These are phyloP conservation scores for Metschnikowia aberdeeniae DNA, from an alignment of 805 yeast genomes.

Conservation along the genomic window DNA sequence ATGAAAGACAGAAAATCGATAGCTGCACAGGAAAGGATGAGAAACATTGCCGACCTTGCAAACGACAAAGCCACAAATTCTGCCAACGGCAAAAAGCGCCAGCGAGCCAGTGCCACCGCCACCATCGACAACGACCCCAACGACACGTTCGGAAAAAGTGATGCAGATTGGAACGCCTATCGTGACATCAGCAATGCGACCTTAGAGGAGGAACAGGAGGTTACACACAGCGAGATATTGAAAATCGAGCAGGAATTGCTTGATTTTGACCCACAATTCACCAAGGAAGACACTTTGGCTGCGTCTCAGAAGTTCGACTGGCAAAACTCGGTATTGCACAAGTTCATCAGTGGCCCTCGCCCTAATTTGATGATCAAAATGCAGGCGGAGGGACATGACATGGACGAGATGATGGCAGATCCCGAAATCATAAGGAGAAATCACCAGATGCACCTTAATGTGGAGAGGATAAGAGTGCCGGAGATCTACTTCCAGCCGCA, in stretches of 20 bases:
- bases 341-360: slow-evolving; percentile 86
- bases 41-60: slow-evolving; percentile 81
- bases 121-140: slow-evolving; percentile 87
- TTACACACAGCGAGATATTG: slow-evolving; percentile 56
- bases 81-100: slow-evolving; percentile 44
- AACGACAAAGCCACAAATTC: slow-evolving; percentile 54
- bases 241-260: slow-evolving; percentile 71
- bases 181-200: slow-evolving; percentile 73
- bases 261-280: slow-evolving; percentile 80
- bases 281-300: slow-evolving; percentile 79
- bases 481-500: slow-evolving; percentile 90
- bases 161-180: slow-evolving; percentile 92
- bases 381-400: slow-evolving; percentile 39
- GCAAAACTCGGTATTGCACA: slow-evolving; percentile 73
- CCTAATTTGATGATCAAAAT: slow-evolving; percentile 60
- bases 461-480: slow-evolving; percentile 89
- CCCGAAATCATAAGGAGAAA: slow-evolving; percentile 76
- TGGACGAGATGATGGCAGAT: slow-evolving; percentile 41
- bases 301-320: slow-evolving; percentile 71
- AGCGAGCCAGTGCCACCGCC: slow-evolving; percentile 42
- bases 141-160: slow-evolving; percentile 93
- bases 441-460: slow-evolving; percentile 85
- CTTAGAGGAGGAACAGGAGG: slow-evolving; percentile 78
- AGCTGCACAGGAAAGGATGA: slow-evolving; percentile 92
- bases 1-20: slow-evolving; percentile 83